Evolutionary conservation across 495 filamentous ascomycete species (phyloP).

Genomic region (Xylaria venustula): DNA sequence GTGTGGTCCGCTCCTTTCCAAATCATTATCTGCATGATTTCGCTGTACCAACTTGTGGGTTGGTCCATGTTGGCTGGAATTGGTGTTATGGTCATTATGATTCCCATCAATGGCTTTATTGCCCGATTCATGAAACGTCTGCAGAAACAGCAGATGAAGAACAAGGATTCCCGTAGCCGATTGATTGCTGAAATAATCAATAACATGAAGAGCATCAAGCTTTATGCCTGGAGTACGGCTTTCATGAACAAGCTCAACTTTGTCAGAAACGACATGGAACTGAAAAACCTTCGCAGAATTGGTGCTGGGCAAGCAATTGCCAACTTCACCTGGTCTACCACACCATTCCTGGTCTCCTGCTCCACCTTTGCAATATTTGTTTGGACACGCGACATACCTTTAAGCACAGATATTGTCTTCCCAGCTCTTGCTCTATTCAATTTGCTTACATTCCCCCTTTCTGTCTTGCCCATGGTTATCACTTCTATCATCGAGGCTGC

Average conservation of each 20-base stretch:
- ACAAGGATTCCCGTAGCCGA: slow-evolving; percentile 91
- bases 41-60: slow-evolving; percentile 90
- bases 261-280: slow-evolving; percentile 91
- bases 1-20: slow-evolving; percentile 97
- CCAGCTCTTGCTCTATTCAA: slow-evolving; percentile 89
- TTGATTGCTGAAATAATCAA: slow-evolving; percentile 98
- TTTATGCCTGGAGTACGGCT: slow-evolving; percentile 95
- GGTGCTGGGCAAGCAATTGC: slow-evolving; percentile 90
- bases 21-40: slow-evolving; percentile 91
- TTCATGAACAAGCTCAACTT: slow-evolving; percentile 97
- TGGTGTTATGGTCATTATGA: slow-evolving; percentile 95
- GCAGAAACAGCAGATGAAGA: slow-evolving; percentile 97
- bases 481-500: slow-evolving; percentile 94
- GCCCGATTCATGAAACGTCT: slow-evolving; percentile 90
- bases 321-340: slow-evolving; percentile 99
- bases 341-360: slow-evolving; percentile 96
- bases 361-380: slow-evolving; percentile 96
- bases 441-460: slow-evolving; percentile 89
- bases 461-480: slow-evolving; percentile 96
- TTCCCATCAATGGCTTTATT: slow-evolving; percentile 92
- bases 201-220: slow-evolving; percentile 99
- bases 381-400: slow-evolving; percentile 69
- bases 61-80: slow-evolving; percentile 96
- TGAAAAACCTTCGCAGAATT: slow-evolving; percentile 94
- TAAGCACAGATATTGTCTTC: slow-evolving; percentile 95